Conservation (phyloP, 345 rosid species). For the Linum tenue region DNA sequence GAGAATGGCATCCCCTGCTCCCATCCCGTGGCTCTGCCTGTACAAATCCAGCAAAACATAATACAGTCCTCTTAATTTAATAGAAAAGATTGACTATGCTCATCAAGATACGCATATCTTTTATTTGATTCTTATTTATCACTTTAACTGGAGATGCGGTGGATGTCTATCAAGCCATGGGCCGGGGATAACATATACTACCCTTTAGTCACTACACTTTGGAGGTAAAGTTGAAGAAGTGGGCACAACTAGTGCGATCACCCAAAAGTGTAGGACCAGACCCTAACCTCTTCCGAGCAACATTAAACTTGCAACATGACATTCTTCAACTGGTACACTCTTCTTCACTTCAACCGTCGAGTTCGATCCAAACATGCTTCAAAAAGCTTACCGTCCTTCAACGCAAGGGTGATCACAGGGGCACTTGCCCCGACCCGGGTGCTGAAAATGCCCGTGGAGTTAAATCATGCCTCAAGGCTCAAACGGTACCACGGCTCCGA, state of each 20-base stretch:
- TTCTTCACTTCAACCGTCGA: conserved; percentile 11
- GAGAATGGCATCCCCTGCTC: too few relatives aligned
- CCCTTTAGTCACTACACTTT: not conserved
- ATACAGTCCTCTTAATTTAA: too few relatives aligned
- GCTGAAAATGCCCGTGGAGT: not conserved
- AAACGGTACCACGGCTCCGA: not conserved
- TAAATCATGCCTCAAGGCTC: not conserved
- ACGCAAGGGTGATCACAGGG: not conserved
- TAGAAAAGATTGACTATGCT: too few relatives aligned
- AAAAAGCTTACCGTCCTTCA: conserved; percentile 5
- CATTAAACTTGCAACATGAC: conserved; percentile 25
- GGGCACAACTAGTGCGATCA: conserved; percentile 14
- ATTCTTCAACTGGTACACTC: conserved; percentile 26
- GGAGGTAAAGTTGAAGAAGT: conserved; percentile 13
- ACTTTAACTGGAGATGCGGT: too few relatives aligned
- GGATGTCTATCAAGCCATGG: too few relatives aligned
- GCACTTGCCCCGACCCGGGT: not conserved
- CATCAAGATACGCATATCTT: too few relatives aligned
- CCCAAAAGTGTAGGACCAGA: conserved; percentile 25
- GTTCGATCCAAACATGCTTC: conserved; percentile 13
- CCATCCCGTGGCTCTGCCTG: too few relatives aligned
- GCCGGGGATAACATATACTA: too few relatives aligned
- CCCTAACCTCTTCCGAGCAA: conserved; percentile 19
- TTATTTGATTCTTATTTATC: too few relatives aligned
- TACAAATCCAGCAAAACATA: too few relatives aligned